Percentiles rank a stretch among this genome's conserved stretches.
These are phyloP conservation scores for Nicotiana undulata DNA, from an alignment of 257 asterid species.

Conservation along the genomic window DNA sequence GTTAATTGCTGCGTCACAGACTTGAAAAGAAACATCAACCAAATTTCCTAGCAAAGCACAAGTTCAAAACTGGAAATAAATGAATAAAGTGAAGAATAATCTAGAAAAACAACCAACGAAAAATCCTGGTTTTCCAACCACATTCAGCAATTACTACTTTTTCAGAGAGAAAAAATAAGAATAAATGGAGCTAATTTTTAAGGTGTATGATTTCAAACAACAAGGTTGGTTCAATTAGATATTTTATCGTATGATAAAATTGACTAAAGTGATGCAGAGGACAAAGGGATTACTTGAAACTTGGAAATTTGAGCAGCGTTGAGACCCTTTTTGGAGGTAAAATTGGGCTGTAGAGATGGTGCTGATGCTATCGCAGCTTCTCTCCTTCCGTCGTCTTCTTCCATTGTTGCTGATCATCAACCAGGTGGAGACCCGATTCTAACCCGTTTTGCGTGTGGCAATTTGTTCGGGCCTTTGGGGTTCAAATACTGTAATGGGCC, in stretches of 20 bases:
- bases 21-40: neutral
- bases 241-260: neutral
- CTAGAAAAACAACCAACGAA: neutral
- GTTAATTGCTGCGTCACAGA: neutral
- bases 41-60: neutral
- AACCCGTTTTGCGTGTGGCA: neutral
- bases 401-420: slow-evolving; percentile 20
- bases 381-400: slow-evolving; percentile 48
- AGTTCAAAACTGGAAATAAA: too few species aligned
- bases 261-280: neutral
- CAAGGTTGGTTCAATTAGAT: neutral
- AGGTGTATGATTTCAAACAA: neutral
- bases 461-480: neutral
- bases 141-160: too few species aligned
- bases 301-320: slow-evolving; percentile 58
- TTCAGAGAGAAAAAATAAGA: neutral
- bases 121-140: neutral
- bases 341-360: slow-evolving; percentile 43
- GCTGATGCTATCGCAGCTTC: slow-evolving; percentile 68
- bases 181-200: neutral
- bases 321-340: slow-evolving; percentile 35
- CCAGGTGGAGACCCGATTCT: neutral
- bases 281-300: slow-evolving; percentile 43
- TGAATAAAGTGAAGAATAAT: too few species aligned
- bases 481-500: neutral